These are phyloP conservation scores for Kappamyces sp. DNA, from an alignment of 192 early-diverging fungal genomes.

Conservation along the genomic window DNA sequence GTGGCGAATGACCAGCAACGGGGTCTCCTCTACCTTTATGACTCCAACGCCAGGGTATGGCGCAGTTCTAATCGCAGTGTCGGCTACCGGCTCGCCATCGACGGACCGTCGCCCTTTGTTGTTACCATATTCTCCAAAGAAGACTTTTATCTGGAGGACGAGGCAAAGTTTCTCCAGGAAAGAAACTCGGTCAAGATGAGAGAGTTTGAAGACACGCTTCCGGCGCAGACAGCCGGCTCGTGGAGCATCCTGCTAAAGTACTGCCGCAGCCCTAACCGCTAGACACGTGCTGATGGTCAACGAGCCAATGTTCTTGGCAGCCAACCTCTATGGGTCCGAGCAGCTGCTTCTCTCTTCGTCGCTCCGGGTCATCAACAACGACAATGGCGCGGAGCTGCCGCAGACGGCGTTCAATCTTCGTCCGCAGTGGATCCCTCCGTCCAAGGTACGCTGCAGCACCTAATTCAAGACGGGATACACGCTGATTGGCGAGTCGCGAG, in stretches of 20 bases:
- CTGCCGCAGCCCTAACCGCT: not conserved
- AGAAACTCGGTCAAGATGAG: slow-evolving; percentile 30
- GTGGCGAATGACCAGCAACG: slow-evolving; percentile 38
- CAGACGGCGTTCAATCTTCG: slow-evolving; percentile 32
- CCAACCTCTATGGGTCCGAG: slow-evolving; percentile 42
- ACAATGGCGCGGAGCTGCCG: slow-evolving; percentile 36
- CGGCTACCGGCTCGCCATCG: slow-evolving; percentile 35
- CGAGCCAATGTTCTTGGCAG: slow-evolving; percentile 34
- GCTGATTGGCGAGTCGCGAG: slow-evolving; percentile 38
- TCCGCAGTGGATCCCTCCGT: slow-evolving; percentile 32
- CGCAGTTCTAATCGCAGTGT: not conserved
- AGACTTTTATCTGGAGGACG: slow-evolving; percentile 43
- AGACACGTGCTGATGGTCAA: slow-evolving; percentile 34
- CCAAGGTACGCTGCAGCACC: slow-evolving; percentile 28
- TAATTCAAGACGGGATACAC: slow-evolving; percentile 41
- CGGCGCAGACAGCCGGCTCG: slow-evolving; percentile 35
- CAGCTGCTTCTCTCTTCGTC: slow-evolving; percentile 27
- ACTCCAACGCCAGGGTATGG: slow-evolving; percentile 30
- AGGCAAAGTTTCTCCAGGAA: slow-evolving; percentile 44
- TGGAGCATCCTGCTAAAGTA: slow-evolving; percentile 51
- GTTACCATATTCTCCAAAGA: slow-evolving; percentile 44
- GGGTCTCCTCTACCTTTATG: slow-evolving; percentile 24
- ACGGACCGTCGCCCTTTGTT: slow-evolving; percentile 36
- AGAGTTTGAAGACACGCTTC: slow-evolving; percentile 47
- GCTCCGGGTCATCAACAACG: slow-evolving; percentile 42